These are phyloP conservation scores for Fusarium pseudoanthophilum DNA, from an alignment of 2,329 filamentous ascomycete genomes.

Conservation along the genomic window DNA sequence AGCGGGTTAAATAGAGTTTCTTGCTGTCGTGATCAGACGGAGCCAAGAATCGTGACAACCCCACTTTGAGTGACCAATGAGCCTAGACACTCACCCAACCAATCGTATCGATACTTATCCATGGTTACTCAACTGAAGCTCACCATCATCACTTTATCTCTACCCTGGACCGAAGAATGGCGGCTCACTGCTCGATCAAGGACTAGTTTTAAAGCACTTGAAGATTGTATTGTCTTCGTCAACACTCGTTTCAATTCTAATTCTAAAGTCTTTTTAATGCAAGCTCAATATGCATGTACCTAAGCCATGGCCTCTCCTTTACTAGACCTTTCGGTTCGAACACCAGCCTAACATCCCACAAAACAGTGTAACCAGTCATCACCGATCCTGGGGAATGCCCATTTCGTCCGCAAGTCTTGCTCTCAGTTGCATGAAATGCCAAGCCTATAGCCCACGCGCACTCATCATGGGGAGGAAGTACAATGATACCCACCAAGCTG, in stretches of 20 bases:
- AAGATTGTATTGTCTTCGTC: not conserved
- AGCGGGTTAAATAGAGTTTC: not conserved
- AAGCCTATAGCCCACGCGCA: constrained; percentile 5
- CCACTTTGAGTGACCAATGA: not conserved
- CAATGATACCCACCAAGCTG: constrained; percentile 32
- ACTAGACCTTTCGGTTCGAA: no score
- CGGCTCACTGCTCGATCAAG: no score
- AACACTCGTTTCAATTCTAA: not conserved
- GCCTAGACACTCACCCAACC: not conserved
- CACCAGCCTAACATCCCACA: rapidly evolving
- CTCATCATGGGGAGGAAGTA: constrained; percentile 34
- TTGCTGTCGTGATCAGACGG: not conserved
- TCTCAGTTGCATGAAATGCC: not conserved
- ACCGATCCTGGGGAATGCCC: no score
- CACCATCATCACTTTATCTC: not conserved
- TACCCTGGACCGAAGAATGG: not conserved
- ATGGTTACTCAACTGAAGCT: not conserved
- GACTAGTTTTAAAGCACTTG: no score
- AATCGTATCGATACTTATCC: not conserved
- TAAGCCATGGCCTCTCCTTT: not conserved
- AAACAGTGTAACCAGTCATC: rapidly evolving
- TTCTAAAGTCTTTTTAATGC: not conserved
- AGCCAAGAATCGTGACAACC: not conserved
- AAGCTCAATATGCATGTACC: not conserved
- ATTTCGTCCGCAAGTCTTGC: not conserved